Percentiles rank a stretch among this genome's conserved stretches.
phyloP scores from a whole-genome alignment of 306 rosid species.

The Dalbergia oliveri region DNA sequence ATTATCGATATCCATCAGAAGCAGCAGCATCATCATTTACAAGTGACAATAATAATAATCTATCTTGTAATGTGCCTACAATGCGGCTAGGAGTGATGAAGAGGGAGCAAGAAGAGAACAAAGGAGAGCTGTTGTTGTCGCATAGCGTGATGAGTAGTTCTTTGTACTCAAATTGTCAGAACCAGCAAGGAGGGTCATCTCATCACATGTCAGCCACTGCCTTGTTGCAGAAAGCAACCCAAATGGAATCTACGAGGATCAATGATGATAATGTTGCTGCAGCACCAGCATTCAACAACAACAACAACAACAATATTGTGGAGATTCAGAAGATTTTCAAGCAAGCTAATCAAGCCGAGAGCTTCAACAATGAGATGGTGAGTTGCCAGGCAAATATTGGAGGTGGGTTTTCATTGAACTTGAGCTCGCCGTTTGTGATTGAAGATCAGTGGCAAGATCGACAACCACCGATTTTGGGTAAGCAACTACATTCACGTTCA shows the following conservation, averaged over 20 bases:
- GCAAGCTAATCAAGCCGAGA: background rate
- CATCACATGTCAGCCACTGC: constrained; percentile 82
- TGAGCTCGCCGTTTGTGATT: too few relatives aligned
- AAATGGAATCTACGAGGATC: constrained; percentile 65
- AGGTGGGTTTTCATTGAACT: constrained; percentile 25
- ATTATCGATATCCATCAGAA: constrained; percentile 25
- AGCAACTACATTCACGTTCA: background rate
- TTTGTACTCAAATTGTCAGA: constrained; percentile 49
- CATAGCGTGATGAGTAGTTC: constrained; percentile 44
- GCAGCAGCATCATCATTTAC: constrained; percentile 41
- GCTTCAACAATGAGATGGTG: background rate
- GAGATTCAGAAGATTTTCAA: constrained; percentile 36
- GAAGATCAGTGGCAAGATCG: constrained; percentile 13
- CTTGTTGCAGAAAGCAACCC: constrained; percentile 67
- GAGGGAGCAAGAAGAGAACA: constrained; percentile 61
- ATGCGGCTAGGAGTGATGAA: constrained; percentile 50
- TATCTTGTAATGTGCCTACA: background rate
- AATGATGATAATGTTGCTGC: background rate
- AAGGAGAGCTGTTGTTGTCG: constrained; percentile 40
- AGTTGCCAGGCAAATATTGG: constrained; percentile 38
- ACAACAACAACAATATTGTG: background rate
- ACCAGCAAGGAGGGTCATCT: constrained; percentile 33
- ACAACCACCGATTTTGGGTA: background rate
- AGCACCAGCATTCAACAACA: constrained; percentile 22
- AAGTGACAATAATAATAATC: background rate